Base-by-base conservation (phyloP, 768 basidiomycete species). In the Xerocomellus dryophilus region DNA sequence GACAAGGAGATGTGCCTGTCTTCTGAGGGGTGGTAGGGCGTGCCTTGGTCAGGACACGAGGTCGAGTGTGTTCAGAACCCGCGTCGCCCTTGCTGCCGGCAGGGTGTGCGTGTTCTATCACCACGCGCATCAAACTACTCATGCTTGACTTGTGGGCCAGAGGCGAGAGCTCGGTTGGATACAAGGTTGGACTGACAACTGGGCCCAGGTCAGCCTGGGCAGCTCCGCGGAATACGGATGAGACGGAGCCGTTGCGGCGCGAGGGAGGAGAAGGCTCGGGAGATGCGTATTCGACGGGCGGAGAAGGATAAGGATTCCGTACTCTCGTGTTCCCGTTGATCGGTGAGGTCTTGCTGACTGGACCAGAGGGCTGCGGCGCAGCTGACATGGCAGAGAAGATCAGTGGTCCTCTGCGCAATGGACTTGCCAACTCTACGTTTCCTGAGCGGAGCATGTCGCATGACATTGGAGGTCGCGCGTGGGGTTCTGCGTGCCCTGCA, bases 341-440 rank as follows among this genome's bases (percentile, higher is more conserved):
- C 15, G 67, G 56, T 4, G 59, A 56, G 27, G 41, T 39, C 44
- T 41, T 62, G 46, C 9, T 20, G 21, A 21, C 29, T 5, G 21
- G 17, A 10, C 20, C 36, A 52, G 59, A 23, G 46, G 53, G 43
- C 15, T 70, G 63, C 27, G 64, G 65, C 7, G 63, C 52, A n/a
- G 68, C 48, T 12, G 74, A 72, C 77, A 80, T 82, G 4, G 84
- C 81, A 7, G 83, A 67, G 51, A 88, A 88, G 31, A 88, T 88
- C 21, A 83, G 73, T 1, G 86, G 84, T 20, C 80, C 81, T 18
- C 78, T 80, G 51, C 72, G 74, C 6, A 68, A 42, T 4, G 65
- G 57, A 56, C 59, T 6, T 47, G 40, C 43, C 50, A 32, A 59
- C 49, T 50, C 67, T 5, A 57, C 2, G 31, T 53, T 48, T 29